phyloP scores from a whole-genome alignment of 768 basidiomycete genomes.

The Asterophora lycoperdoides region DNA sequence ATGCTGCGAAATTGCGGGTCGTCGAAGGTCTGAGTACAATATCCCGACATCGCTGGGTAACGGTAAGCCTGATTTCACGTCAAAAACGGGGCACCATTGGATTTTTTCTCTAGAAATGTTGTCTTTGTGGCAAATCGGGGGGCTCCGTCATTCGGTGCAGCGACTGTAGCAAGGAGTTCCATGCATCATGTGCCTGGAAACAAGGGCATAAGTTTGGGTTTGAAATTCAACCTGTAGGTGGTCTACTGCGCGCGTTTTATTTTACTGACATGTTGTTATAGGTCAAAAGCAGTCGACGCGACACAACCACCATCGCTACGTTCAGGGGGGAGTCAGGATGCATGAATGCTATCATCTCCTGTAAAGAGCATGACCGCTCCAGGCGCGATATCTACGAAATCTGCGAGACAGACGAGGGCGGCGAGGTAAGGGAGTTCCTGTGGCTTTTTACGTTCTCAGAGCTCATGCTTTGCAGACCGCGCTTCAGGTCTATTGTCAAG shows the following conservation, averaged over 20 bases:
- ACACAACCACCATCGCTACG: conserved; percentile 57
- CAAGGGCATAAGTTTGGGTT: conserved; percentile 85
- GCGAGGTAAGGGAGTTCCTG: conserved; percentile 59
- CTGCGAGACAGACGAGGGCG: conserved; percentile 80
- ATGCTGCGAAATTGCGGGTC: conserved; percentile 65
- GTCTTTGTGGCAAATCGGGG: conserved; percentile 62
- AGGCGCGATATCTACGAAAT: conserved; percentile 73
- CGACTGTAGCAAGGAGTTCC: conserved; percentile 78
- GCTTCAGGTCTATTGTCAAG: conserved; percentile 79
- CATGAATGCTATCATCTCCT: conserved; percentile 74
- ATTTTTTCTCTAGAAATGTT: conserved; percentile 53
- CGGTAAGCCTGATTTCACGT: conserved; percentile 43
- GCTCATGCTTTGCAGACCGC: conserved; percentile 56
- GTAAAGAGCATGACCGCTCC: conserved; percentile 68
- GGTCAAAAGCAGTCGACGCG: conserved; percentile 77
- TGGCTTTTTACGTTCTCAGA: conserved; percentile 1
- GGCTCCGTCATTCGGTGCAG: conserved; percentile 84
- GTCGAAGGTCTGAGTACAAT: conserved; percentile 85
- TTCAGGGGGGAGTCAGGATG: conserved; percentile 78
- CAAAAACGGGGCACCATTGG: neutral
- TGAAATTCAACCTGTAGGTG: conserved; percentile 77
- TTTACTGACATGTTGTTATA: conserved; percentile 22
- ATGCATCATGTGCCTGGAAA: conserved; percentile 88
- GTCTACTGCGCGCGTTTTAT: neutral
- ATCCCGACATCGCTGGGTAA: conserved; percentile 63